Percentiles rank a stretch among this genome's conserved stretches.
phyloP scores from a whole-genome alignment of 2,329 filamentous ascomycete species.

The Aspergillus sp. region DNA sequence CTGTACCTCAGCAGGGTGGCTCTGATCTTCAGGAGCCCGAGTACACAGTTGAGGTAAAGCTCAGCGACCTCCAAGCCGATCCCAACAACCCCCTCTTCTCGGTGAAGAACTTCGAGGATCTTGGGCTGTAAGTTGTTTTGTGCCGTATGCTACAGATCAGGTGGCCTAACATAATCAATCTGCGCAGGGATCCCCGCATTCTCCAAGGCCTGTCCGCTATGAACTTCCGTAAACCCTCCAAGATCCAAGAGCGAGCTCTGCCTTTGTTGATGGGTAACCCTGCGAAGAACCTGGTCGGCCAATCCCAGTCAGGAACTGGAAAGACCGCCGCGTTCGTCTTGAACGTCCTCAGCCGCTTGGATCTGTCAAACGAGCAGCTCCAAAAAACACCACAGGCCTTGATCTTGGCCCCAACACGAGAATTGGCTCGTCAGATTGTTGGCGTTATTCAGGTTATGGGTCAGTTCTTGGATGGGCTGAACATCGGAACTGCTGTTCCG shows the following conservation, averaged over 20 bases:
- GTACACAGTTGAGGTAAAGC: conserved; percentile 88
- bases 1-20: conserved; percentile 40
- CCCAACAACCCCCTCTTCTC: conserved; percentile 86
- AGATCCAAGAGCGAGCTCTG: conserved; percentile 93
- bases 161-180: conserved; percentile 9
- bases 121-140: conserved; percentile 68
- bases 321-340: conserved; percentile 97
- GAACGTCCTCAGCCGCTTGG: conserved; percentile 83
- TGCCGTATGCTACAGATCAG: neutral
- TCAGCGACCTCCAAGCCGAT: conserved; percentile 84
- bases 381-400: conserved; percentile 71
- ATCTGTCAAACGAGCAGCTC: conserved; percentile 64
- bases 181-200: conserved; percentile 59
- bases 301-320: conserved; percentile 98
- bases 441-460: conserved; percentile 83
- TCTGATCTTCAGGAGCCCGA: conserved; percentile 67
- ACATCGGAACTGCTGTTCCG: conserved; percentile 79
- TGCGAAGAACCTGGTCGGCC: conserved; percentile 91
- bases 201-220: conserved; percentile 75
- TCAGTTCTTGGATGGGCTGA: conserved; percentile 73
- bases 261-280: conserved; percentile 84
- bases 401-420: conserved; percentile 86
- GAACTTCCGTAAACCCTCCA: conserved; percentile 92
- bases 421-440: conserved; percentile 91
- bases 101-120: conserved; percentile 77